phyloP scores from a whole-genome alignment of 805 yeast species.

The Saccharomyces kudriavzevii region DNA sequence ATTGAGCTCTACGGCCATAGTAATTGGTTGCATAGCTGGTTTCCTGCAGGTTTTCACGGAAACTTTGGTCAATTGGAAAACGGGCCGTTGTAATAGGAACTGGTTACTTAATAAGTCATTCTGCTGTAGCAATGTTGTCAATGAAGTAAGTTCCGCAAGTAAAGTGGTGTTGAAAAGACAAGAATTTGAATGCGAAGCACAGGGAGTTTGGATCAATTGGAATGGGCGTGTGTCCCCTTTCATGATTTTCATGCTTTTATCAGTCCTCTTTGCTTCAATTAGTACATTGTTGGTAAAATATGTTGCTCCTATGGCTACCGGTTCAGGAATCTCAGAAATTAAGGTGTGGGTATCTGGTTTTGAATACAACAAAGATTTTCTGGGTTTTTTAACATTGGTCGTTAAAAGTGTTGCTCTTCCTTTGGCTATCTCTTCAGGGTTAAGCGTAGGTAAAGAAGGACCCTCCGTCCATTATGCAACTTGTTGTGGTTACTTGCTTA shows the following conservation, averaged over 20 bases:
- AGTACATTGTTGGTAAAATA: constrained; percentile 63
- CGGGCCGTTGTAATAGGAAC: constrained; percentile 67
- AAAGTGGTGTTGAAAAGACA: constrained; percentile 19
- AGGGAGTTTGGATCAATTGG: constrained; percentile 58
- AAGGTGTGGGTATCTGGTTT: constrained; percentile 92
- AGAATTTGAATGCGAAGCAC: constrained; percentile 41
- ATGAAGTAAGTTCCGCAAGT: constrained; percentile 33
- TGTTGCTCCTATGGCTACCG: constrained; percentile 88
- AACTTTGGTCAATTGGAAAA: constrained; percentile 69
- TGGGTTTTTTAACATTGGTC: constrained; percentile 61
- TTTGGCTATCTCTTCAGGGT: constrained; percentile 83
- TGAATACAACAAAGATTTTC: constrained; percentile 58
- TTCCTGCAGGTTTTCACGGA: constrained; percentile 73
- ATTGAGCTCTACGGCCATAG: constrained; percentile 63
- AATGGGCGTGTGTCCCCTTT: constrained; percentile 42
- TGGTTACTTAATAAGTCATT: constrained; percentile 65
- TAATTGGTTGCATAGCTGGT: constrained; percentile 80
- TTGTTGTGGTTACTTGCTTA: constrained; percentile 81
- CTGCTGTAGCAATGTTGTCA: constrained; percentile 52
- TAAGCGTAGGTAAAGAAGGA: constrained; percentile 95
- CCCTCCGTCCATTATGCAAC: constrained; percentile 98
- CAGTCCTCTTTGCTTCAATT: constrained; percentile 51
- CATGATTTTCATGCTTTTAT: constrained; percentile 47
- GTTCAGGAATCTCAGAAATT: constrained; percentile 95
- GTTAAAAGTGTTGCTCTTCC: constrained; percentile 81